Conservation (phyloP, 129 eudicot species). For the Solidago caesia region DNA sequence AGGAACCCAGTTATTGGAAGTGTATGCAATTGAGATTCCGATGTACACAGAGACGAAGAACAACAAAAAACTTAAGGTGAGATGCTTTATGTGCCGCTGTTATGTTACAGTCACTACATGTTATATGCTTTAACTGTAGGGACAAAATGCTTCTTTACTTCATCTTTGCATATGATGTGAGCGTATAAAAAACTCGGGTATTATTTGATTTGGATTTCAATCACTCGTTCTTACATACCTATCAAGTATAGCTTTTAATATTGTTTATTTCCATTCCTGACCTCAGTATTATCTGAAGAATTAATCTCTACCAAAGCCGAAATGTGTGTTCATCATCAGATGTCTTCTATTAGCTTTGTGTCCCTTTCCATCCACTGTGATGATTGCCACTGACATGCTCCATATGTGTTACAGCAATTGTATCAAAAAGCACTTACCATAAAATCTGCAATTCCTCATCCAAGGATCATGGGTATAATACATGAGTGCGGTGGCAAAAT, state of each 20-base stretch:
- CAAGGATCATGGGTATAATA: conserved; percentile 97
- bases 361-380: too few relatives aligned
- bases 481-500: conserved; percentile 99
- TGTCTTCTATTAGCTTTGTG: too few relatives aligned
- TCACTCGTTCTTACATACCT: neutral
- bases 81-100: conserved; percentile 1
- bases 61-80: conserved; percentile 96
- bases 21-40: conserved; percentile 96
- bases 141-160: neutral
- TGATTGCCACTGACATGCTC: too few relatives aligned
- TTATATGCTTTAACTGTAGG: neutral
- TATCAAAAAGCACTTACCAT: conserved; percentile 88
- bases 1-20: conserved; percentile 96
- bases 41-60: conserved; percentile 98
- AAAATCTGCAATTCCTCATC: conserved; percentile 98
- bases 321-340: too few relatives aligned
- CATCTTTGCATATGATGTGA: neutral
- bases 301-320: neutral
- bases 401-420: conserved; percentile 57
- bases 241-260: neutral
- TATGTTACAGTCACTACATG: conserved; percentile 12
- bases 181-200: neutral
- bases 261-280: neutral
- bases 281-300: neutral
- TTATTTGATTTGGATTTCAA: neutral